Conservation (phyloP, 495 filamentous ascomycete species). For the Sphaerosporella brunnea region DNA sequence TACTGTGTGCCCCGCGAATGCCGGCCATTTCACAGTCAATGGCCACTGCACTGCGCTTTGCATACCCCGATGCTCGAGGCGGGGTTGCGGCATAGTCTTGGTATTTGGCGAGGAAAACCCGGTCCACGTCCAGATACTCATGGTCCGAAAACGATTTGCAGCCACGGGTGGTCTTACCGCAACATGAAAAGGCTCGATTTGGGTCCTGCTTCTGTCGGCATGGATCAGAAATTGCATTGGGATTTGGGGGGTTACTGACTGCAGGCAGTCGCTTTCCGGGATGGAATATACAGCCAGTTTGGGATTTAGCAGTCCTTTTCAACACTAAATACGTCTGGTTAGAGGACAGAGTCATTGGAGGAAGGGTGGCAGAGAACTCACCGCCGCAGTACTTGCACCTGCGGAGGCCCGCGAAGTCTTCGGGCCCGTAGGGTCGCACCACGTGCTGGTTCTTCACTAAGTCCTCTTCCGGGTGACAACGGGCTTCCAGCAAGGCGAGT, state of each 20-base stretch:
- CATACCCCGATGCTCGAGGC: neutral
- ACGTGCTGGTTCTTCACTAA: conserved; percentile 10
- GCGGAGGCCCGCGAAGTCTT: conserved; percentile 11
- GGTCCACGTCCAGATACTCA: conserved; percentile 8
- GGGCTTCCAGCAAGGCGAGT: neutral
- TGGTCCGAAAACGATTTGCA: neutral
- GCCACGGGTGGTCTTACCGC: conserved; percentile 7
- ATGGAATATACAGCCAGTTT: neutral
- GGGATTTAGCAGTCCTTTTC: conserved; percentile 1
- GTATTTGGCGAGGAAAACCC: conserved; percentile 5
- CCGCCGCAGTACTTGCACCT: conserved; percentile 17
- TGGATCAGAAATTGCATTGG: neutral
- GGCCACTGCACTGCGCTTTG: conserved; percentile 16
- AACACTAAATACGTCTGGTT: conserved; percentile 2
- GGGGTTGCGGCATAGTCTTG: conserved; percentile 9
- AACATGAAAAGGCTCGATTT: conserved; percentile 11
- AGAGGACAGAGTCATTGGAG: conserved; percentile 4
- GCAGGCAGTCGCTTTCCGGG: neutral
- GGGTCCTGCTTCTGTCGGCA: conserved; percentile 7
- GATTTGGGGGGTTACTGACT: neutral
- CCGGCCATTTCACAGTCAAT: conserved; percentile 23
- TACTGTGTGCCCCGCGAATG: neutral
- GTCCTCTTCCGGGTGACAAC: conserved; percentile 5
- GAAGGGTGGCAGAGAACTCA: conserved; percentile 5
- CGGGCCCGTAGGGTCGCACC: conserved; percentile 5